Evolutionary conservation across 768 basidiomycete genomes (phyloP), one percentile per base, ranked within the genome.

Genomic region (Boletales sp.): DNA sequence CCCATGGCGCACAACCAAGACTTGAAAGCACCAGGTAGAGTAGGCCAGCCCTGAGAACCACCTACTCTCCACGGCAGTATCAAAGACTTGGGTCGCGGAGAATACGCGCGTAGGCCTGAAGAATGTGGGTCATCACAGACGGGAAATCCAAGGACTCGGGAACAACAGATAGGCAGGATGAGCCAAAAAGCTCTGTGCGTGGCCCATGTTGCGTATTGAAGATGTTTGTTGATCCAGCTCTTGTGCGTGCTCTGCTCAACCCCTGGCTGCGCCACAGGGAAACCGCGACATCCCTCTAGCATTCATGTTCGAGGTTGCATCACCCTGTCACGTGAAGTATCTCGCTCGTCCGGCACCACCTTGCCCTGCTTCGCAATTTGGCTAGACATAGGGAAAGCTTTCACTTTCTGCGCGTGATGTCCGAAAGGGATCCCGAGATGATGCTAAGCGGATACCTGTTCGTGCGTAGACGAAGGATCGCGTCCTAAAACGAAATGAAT

Each of bases 1-100:
- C 66, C 76, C 75, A 78, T 79, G 81, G 81, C 67, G 69, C 72
- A 71, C 74, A 70, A 76, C 76, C 58, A 64, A 57, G 61, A 60
- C 74, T 50, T 52, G 75, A 82, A 81, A 64, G 73, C 74, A 64
- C 81, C 81, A 79, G 77, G 73, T 74, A 70, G 72, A 70, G 58
- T 50, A 52, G 44, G 57, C 44, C 9, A 54, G 41, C 53, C 44
- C 41, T 28, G 25, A 28, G 25, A 28, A 54, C 48, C 12, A 41
- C 59, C 63, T 62, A 50, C 53, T 43, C 62, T 50, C 57, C 2
- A 55, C 55, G 68, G 60, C 65, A 64, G 59, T 74, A 76, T 71
- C 76, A 55, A 58, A 60, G 76, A 74, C 77, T 69, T 71, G 54
- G 69, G 66, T 61, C 66, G 63, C 54, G 40, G 54, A 60, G 66